These are phyloP conservation scores for Colletotrichum truncatum DNA, from an alignment of 2,329 filamentous ascomycete species.

Conservation along the genomic window DNA sequence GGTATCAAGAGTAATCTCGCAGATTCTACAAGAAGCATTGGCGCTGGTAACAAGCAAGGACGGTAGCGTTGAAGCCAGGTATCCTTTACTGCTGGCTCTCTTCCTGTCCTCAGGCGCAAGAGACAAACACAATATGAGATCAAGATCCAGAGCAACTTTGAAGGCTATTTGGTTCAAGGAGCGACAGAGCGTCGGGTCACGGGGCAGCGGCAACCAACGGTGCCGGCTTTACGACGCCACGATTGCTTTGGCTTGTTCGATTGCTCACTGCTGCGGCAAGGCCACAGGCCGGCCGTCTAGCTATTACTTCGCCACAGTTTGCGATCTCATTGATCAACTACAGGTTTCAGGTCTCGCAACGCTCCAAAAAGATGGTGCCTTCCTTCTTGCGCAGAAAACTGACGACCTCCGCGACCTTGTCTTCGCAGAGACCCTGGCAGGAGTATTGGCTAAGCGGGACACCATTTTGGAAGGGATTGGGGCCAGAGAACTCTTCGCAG, in stretches of 20 bases:
- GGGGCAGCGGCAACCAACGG: neutral
- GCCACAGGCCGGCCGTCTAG: constrained; percentile 47
- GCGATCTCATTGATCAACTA: constrained; percentile 47
- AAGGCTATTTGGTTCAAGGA: neutral
- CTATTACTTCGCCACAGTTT: constrained; percentile 50
- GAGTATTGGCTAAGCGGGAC: neutral
- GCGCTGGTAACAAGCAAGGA: neutral
- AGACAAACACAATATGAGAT: neutral
- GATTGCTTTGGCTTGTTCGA: constrained; percentile 51
- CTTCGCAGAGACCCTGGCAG: constrained; percentile 55
- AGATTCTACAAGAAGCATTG: constrained; percentile 22
- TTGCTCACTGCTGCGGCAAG: constrained; percentile 58
- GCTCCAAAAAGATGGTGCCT: constrained; percentile 57
- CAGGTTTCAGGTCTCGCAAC: constrained; percentile 42
- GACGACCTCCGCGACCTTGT: constrained; percentile 62
- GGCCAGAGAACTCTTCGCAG: constrained; percentile 36
- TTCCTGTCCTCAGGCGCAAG: neutral
- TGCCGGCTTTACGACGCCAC: constrained; percentile 42
- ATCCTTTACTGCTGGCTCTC: constrained; percentile 17
- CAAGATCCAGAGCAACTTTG: neutral
- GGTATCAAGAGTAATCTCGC: neutral
- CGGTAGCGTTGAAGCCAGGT: neutral
- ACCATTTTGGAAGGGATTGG: no score
- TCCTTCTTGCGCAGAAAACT: constrained; percentile 60
- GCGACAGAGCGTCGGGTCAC: neutral